phyloP scores from a whole-genome alignment of 2,329 filamentous ascomycete species.

The Fusarium sp. region DNA sequence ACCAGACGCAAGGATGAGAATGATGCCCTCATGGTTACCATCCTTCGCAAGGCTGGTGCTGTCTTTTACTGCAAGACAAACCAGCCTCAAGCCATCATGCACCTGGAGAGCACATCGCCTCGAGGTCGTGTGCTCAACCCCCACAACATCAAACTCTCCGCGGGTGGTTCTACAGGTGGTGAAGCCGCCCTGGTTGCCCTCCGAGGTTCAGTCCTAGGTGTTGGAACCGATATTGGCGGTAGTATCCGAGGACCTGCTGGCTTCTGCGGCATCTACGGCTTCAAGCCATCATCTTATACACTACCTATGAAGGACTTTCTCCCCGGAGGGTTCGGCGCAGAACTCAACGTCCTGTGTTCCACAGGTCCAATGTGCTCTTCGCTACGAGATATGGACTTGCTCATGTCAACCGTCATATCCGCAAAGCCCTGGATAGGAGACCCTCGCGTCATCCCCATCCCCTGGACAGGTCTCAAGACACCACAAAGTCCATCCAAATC shows the following conservation, averaged over 20 bases:
- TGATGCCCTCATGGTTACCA: slow-evolving; percentile 68
- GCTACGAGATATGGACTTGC: slow-evolving; percentile 51
- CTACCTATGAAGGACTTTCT: slow-evolving; percentile 46
- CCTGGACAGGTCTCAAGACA: slow-evolving; percentile 41
- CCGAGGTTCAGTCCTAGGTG: slow-evolving; percentile 52
- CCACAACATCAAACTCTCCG: slow-evolving; percentile 66
- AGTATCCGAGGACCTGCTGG: slow-evolving; percentile 47
- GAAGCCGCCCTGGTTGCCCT: slow-evolving; percentile 54
- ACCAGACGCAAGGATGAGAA: slow-evolving; percentile 61
- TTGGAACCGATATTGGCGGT: slow-evolving; percentile 55
- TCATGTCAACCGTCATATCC: slow-evolving; percentile 44
- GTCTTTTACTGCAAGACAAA: slow-evolving; percentile 64
- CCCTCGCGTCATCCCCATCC: slow-evolving; percentile 47
- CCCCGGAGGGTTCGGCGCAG: slow-evolving; percentile 37
- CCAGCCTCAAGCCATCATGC: slow-evolving; percentile 67
- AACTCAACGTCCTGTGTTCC: slow-evolving; percentile 51
- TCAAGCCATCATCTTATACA: slow-evolving; percentile 37
- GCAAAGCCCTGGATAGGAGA: slow-evolving; percentile 47
- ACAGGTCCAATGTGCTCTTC: slow-evolving; percentile 50
- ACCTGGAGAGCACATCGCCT: slow-evolving; percentile 68
- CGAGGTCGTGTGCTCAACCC: slow-evolving; percentile 72
- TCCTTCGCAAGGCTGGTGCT: slow-evolving; percentile 69
- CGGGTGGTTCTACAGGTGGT: slow-evolving; percentile 74
- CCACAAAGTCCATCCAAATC: background rate
- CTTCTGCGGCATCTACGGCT: slow-evolving; percentile 46